Base-by-base conservation (phyloP, 73 alveolate species). In the Uronychia setigera region DNA sequence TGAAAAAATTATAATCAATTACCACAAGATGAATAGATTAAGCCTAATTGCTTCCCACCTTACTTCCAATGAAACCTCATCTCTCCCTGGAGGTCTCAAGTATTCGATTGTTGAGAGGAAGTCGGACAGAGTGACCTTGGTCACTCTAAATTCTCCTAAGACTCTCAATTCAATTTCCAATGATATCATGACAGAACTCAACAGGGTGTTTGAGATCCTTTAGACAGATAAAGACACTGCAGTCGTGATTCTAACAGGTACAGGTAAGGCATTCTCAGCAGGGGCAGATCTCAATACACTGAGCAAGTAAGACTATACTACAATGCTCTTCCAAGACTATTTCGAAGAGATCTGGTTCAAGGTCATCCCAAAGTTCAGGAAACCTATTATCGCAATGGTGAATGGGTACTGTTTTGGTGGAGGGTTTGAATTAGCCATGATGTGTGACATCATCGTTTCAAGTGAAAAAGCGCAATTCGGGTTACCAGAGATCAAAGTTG, bases 331-430 rank as follows among this genome's bases (percentile, higher is more conserved):
- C 60, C 83, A 91, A 78, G 84, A 93, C 83, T 81, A 86, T 89
- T 29, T 91, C 85, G 92, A 93, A 79, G 91, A 94, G 91, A 82
- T 78, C 35, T 87, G 98, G 96, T 78, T 77, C 81, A 85, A 93
- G 74, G 82, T 91, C 79, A 31, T 95, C 26, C 96, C 96, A 30
- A 78, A 78, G 31, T 82, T 92, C 59, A 95, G 94, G 76, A 97
- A 96, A 80, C 99, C 99, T 26, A 80, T 94, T 14, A 96, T 97
- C 59, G 99, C 99, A 0, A 98, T 98, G 5, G 97, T 97, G 29
- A 92, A 95, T 86, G 99, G 99, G 5, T 92, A 78, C 59, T 92
- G 96, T 0, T 84, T 95, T n/a, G 99, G 99, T 67, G 99, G 99
- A 1, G 99, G 99, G 32, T 91, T 95, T 67, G 99, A 97, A 89